Evolutionary conservation across 257 asterid species (phyloP).

Genomic region (Solanum etuberosum): DNA sequence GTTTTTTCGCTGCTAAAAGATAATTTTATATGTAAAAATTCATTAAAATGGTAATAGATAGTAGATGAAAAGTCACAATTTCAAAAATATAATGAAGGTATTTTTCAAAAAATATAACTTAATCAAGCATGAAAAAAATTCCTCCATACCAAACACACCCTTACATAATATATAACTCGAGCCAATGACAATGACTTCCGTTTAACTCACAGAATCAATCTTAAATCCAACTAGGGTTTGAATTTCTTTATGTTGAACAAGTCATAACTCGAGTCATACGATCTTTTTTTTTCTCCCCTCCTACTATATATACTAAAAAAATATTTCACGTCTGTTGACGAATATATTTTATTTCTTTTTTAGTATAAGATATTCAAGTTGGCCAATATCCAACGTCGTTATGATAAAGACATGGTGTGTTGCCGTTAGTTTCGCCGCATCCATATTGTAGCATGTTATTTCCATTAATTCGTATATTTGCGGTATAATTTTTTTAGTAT

Average conservation of each 20-base stretch:
- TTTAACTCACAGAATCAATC: too few species aligned
- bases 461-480: neutral
- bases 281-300: too few species aligned
- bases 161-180: too few species aligned
- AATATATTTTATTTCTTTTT: neutral
- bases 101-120: neutral
- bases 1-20: neutral
- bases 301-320: neutral
- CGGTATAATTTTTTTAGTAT: neutral
- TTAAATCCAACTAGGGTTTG: too few species aligned
- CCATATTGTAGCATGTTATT: neutral
- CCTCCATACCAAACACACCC: too few species aligned
- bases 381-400: neutral
- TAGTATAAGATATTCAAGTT: neutral
- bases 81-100: too few species aligned
- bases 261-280: neutral
- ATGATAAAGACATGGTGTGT: neutral
- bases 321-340: neutral
- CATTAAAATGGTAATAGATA: neutral
- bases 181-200: too few species aligned
- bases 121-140: too few species aligned
- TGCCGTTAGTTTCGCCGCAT: neutral
- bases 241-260: too few species aligned
- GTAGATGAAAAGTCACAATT: neutral
- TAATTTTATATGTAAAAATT: neutral